These are phyloP conservation scores for Cercospora beticola DNA, from an alignment of 2,329 filamentous ascomycete genomes.

Conservation along the genomic window DNA sequence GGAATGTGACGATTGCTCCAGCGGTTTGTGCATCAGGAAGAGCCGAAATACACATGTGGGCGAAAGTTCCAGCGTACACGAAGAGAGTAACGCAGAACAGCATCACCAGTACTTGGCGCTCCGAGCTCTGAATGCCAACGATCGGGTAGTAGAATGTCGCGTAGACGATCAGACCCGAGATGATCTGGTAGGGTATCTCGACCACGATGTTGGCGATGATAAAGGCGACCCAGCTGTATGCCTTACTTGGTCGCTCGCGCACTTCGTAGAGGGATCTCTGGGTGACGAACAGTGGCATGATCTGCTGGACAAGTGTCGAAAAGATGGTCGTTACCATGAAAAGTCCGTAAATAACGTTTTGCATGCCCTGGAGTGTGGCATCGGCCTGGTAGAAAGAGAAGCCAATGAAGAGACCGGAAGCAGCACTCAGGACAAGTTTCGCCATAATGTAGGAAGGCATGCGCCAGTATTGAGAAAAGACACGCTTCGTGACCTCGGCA, in stretches of 20 bases:
- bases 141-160: constrained; percentile 65
- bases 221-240: constrained; percentile 74
- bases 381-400: constrained; percentile 47
- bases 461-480: constrained; percentile 48
- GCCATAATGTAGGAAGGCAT: constrained; percentile 53
- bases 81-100: constrained; percentile 66
- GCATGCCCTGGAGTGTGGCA: constrained; percentile 43
- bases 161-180: constrained; percentile 64
- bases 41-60: constrained; percentile 70
- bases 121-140: constrained; percentile 43
- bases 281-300: constrained; percentile 60
- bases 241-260: constrained; percentile 63
- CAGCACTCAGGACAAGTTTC: constrained; percentile 58
- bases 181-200: constrained; percentile 66
- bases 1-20: constrained; percentile 54
- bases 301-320: constrained; percentile 54
- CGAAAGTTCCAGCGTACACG: constrained; percentile 70
- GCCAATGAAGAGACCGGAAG: constrained; percentile 51
- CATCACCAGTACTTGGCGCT: constrained; percentile 64
- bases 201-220: constrained; percentile 69
- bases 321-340: constrained; percentile 50
- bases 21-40: constrained; percentile 69
- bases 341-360: constrained; percentile 50
- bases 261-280: constrained; percentile 61
- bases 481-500: constrained; percentile 41